These are phyloP conservation scores for Blastobotrys parvus DNA, from an alignment of 805 yeast species.

Conservation along the genomic window DNA sequence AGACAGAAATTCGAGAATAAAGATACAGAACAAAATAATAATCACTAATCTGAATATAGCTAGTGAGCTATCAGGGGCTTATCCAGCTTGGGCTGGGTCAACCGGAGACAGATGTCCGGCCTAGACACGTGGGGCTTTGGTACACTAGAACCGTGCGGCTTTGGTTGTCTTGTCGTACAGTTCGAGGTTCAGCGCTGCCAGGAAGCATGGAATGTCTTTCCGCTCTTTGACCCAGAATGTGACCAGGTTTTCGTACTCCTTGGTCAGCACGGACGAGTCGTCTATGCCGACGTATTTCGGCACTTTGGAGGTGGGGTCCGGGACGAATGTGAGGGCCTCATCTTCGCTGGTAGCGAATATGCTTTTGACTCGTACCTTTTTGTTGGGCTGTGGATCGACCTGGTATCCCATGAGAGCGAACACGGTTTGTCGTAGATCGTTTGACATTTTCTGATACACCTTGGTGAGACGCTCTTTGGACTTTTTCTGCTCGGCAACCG, in stretches of 20 bases:
- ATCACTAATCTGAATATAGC: too few species aligned
- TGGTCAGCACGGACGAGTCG: conserved; percentile 23
- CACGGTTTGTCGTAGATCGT: conserved; percentile 60
- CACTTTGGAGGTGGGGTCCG: conserved; percentile 42
- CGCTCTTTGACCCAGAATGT: conserved; percentile 60
- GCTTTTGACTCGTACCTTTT: conserved; percentile 47
- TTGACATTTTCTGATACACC: conserved; percentile 56
- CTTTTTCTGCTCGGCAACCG: conserved; percentile 17
- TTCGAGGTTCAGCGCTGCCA: conserved; percentile 65
- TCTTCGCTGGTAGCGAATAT: conserved; percentile 34
- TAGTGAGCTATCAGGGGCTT: too few species aligned
- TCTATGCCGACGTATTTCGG: conserved; percentile 38
- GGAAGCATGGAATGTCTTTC: conserved; percentile 65
- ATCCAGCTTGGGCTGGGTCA: too few species aligned
- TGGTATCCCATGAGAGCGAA: conserved; percentile 64
- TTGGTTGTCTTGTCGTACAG: conserved; percentile 41
- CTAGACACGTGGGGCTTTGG: too few species aligned
- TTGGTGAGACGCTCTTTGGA: conserved; percentile 34
- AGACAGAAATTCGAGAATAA: too few species aligned
- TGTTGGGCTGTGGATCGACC: conserved; percentile 54
- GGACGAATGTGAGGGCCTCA: conserved; percentile 41
- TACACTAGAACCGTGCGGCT: conserved; percentile 1
- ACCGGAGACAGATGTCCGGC: too few species aligned
- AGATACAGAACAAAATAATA: too few species aligned
- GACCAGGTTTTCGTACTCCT: conserved; percentile 44